Evolutionary conservation across 192 early-diverging fungal genomes (phyloP).

Genomic region (Podochytrium sp.): DNA sequence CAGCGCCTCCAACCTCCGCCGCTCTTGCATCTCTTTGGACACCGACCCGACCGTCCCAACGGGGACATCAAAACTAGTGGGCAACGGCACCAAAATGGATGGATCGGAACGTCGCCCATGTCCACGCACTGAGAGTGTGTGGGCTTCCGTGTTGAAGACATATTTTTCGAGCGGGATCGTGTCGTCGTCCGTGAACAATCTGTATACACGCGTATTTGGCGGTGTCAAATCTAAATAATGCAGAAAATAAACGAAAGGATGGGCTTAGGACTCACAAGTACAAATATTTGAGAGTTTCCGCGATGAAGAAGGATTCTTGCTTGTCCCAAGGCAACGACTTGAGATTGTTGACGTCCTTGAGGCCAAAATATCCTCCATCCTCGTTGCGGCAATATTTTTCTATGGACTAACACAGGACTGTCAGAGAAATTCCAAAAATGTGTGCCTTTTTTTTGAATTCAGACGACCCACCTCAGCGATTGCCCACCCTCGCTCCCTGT

Average conservation of each 20-base stretch:
- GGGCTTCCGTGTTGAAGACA: constrained; percentile 83
- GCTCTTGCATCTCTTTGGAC: not conserved
- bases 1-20: not conserved
- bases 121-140: constrained; percentile 51
- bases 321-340: constrained; percentile 22
- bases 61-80: not conserved
- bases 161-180: constrained; percentile 38
- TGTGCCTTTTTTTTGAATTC: no score
- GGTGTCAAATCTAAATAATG: not conserved
- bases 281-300: constrained; percentile 95
- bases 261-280: constrained; percentile 71
- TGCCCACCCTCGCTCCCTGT: constrained; percentile 49
- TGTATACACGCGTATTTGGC: not conserved
- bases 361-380: constrained; percentile 8
- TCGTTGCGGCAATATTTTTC: constrained; percentile 9
- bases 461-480: constrained; percentile 31
- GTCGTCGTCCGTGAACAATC: constrained; percentile 32
- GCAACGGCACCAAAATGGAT: not conserved
- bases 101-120: constrained; percentile 15
- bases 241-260: not conserved
- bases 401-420: not conserved
- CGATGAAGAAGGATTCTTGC: constrained; percentile 77
- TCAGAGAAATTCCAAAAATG: not conserved
- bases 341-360: constrained; percentile 14
- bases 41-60: constrained; percentile 3